Conservation (phyloP, 352 stramenopile species). For the Phytophthora constricta region DNA sequence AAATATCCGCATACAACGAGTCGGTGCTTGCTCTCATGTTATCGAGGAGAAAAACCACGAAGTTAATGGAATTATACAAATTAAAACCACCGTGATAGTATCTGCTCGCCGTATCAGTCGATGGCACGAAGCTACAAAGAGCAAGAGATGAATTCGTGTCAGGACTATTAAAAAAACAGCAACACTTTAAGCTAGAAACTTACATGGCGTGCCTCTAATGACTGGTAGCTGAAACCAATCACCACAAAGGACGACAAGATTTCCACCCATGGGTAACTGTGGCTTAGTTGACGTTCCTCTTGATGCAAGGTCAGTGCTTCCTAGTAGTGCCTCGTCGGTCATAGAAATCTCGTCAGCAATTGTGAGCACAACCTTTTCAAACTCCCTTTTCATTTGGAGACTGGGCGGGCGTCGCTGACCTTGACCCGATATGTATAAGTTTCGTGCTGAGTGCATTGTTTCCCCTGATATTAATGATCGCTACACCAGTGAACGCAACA, state of each 20-base stretch:
- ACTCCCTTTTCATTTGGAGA: not conserved
- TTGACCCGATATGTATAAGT: not conserved
- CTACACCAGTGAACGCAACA: not conserved
- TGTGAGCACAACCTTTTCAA: not conserved
- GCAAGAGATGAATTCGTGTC: not conserved
- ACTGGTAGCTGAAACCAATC: not conserved
- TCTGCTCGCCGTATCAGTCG: not conserved
- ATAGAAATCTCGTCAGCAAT: not conserved
- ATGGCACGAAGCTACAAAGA: not conserved
- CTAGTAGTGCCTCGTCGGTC: not conserved
- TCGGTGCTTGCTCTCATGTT: not conserved
- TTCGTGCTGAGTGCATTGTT: not conserved
- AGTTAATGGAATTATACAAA: not conserved
- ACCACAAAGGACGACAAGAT: not conserved
- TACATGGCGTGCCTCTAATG: not conserved
- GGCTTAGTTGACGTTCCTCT: not conserved
- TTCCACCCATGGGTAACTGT: not conserved
- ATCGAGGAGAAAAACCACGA: not conserved
- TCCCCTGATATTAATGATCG: not conserved
- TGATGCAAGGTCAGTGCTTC: not conserved
- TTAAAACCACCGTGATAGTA: not conserved
- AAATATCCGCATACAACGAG: not conserved
- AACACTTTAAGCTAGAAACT: not conserved
- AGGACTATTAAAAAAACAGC: too few relatives aligned
- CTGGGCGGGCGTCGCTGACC: not conserved